Evolutionary conservation across 129 eudicot genomes (phyloP), one percentile per base, ranked within the genome.

Genomic region (Centaurea solstitialis): DNA sequence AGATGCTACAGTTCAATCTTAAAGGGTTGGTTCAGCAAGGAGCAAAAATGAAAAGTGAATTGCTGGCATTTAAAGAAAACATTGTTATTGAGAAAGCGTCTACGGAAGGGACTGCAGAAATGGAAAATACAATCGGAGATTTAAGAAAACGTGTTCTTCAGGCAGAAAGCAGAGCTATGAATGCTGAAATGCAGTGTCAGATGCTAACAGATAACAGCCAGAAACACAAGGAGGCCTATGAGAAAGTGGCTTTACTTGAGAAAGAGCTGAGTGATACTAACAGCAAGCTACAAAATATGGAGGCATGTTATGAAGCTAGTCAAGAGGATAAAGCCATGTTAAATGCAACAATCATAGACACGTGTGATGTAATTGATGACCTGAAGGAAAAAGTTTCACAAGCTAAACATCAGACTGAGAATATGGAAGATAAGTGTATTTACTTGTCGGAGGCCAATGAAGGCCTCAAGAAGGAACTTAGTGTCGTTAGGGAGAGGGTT

Each of bases 371-470:
- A 64, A 96, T 93, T 23, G 85, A 87, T 4, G 86, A 82, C 72
- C 82, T 96, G 83, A 93, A 88, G 82, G 77, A 69, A 62, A 89
- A 93, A 82, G 93, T 87, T 73, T 45, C 73, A 17, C 84, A 80
- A 78, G 85, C 89, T 61, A 93, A 86, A 83, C 70, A 47, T 75
- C 81, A 77, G 28, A 86, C 83, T 1, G 91, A 89, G 28, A 89
- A 77, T 85, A 87, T 92, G 47, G 98, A 91, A 85, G 97, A 89
- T 30, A 91, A 87, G 88, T 95, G 97, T 53, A 87, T 95, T 59
- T 37, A 84, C 9, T 86, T 96, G 83, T 93, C 97, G 1, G 94
- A 93, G 70, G 3, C 86, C 64, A 93, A 95, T 75, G 85, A 86
- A 4, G 90, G 78, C 61, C 97, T 92, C 28, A 82, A 70, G 18